Evolutionary conservation across 495 filamentous ascomycete species (phyloP).

Genomic region (Trichoderma erinaceum): DNA sequence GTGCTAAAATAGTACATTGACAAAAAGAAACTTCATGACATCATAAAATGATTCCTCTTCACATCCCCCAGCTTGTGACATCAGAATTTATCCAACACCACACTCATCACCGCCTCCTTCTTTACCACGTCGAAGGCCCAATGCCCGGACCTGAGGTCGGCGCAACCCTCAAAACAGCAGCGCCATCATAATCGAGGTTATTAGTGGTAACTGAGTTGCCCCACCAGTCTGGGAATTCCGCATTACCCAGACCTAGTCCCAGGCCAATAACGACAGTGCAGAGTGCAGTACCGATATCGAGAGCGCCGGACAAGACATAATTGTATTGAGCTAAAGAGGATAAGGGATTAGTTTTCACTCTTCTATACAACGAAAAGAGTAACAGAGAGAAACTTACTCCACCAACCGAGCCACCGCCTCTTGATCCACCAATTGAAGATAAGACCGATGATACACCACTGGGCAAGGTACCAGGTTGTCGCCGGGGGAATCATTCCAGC

Average conservation of each 20-base stretch:
- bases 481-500: conserved; percentile 46
- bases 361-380: conserved; percentile 19
- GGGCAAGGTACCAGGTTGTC: conserved; percentile 47
- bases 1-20: no score
- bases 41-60: no score
- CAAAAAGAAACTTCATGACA: no score
- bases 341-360: conserved; percentile 32
- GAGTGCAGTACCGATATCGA: conserved; percentile 33
- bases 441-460: conserved; percentile 47
- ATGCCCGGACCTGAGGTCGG: conserved; percentile 12
- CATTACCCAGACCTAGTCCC: conserved; percentile 15
- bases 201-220: conserved; percentile 14
- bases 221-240: conserved; percentile 19
- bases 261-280: conserved; percentile 24
- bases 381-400: conserved; percentile 42
- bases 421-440: conserved; percentile 47
- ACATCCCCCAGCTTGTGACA: no score
- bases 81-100: no score
- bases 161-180: conserved; percentile 15
- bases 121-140: conserved; percentile 14
- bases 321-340: conserved; percentile 43
- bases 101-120: background rate
- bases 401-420: conserved; percentile 45
- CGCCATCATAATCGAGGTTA: conserved; percentile 14
- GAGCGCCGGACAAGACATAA: conserved; percentile 42